Conservation (phyloP, 352 stramenopile species). For the Globisporangium paddicum region DNA sequence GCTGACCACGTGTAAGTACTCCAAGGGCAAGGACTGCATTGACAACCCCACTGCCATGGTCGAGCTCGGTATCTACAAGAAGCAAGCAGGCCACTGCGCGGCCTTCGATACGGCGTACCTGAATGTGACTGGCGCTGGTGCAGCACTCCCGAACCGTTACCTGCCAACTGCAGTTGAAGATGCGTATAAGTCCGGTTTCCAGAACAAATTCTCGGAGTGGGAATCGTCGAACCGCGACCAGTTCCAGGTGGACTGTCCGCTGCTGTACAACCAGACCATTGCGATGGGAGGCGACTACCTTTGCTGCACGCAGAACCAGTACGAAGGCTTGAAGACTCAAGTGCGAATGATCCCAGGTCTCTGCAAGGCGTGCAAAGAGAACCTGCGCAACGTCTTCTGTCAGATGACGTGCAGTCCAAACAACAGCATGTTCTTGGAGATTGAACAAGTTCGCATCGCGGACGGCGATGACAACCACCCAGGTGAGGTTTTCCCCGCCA, state of each 20-base stretch:
- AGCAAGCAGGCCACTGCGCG: conserved; percentile 36
- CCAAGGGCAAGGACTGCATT: conserved; percentile 51
- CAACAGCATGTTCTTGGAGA: conserved; percentile 56
- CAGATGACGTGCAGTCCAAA: conserved; percentile 62
- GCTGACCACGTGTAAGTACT: conserved; percentile 58
- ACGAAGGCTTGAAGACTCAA: conserved; percentile 46
- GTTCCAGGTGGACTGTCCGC: conserved; percentile 56
- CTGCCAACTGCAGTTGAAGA: conserved; percentile 41
- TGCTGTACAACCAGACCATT: conserved; percentile 58
- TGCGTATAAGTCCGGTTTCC: conserved; percentile 37
- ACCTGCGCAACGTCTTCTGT: conserved; percentile 64
- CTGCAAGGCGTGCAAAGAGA: conserved; percentile 56
- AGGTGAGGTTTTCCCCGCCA: conserved; percentile 35
- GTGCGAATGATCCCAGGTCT: conserved; percentile 53
- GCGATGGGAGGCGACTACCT: conserved; percentile 39
- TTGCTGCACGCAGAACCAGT: conserved; percentile 58
- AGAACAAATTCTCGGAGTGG: conserved; percentile 67
- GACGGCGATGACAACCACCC: conserved; percentile 32
- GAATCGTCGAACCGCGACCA: conserved; percentile 40
- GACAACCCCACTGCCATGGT: conserved; percentile 26
- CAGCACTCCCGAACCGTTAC: conserved; percentile 50
- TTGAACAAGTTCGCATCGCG: conserved; percentile 51
- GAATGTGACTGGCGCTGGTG: conserved; percentile 19
- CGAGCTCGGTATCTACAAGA: conserved; percentile 35
- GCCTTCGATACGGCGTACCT: conserved; percentile 49